phyloP scores from a whole-genome alignment of 768 basidiomycete genomes.

The Steccherinum ochraceum region DNA sequence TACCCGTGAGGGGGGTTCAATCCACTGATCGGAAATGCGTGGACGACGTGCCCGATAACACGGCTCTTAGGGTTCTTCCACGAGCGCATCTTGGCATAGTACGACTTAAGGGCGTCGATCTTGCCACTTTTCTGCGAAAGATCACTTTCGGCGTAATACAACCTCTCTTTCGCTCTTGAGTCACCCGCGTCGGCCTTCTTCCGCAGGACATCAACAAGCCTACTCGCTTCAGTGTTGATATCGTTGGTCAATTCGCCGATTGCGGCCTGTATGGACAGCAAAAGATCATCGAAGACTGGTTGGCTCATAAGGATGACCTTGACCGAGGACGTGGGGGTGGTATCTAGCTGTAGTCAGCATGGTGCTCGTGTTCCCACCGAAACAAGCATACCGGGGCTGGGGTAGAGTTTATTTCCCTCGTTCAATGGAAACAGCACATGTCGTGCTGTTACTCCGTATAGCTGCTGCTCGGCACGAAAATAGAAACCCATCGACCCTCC shows the following conservation, averaged over 20 bases:
- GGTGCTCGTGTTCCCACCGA: slow-evolving; percentile 1
- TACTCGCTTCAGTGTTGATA: slow-evolving; percentile 11
- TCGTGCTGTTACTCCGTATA: slow-evolving; percentile 28
- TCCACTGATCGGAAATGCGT: slow-evolving; percentile 30
- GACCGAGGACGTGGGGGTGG: slow-evolving; percentile 20
- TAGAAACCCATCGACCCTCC: slow-evolving; percentile 33
- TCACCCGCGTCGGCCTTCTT: too few species aligned
- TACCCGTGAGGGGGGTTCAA: slow-evolving; percentile 24
- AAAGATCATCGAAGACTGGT: slow-evolving; percentile 16
- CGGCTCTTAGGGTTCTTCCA: slow-evolving; percentile 27
- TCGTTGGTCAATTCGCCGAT: slow-evolving; percentile 17
- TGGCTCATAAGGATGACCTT: slow-evolving; percentile 22
- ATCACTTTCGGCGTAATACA: slow-evolving; percentile 5
- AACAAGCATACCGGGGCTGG: slow-evolving; percentile 6
- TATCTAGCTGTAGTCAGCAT: slow-evolving; percentile 14
- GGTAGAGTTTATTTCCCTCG: slow-evolving; percentile 17
- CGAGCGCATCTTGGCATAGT: slow-evolving; percentile 25
- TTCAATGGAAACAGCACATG: slow-evolving; percentile 24
- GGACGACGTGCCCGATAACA: slow-evolving; percentile 32
- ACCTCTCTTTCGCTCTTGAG: too few species aligned
- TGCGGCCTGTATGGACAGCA: slow-evolving; percentile 17
- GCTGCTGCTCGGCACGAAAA: slow-evolving; percentile 23
- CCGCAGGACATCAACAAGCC: too few species aligned
- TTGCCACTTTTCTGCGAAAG: slow-evolving; percentile 9
- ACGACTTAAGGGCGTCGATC: slow-evolving; percentile 24